These are phyloP conservation scores for Scedosporium boydii DNA, from an alignment of 2,329 filamentous ascomycete species.

Conservation along the genomic window DNA sequence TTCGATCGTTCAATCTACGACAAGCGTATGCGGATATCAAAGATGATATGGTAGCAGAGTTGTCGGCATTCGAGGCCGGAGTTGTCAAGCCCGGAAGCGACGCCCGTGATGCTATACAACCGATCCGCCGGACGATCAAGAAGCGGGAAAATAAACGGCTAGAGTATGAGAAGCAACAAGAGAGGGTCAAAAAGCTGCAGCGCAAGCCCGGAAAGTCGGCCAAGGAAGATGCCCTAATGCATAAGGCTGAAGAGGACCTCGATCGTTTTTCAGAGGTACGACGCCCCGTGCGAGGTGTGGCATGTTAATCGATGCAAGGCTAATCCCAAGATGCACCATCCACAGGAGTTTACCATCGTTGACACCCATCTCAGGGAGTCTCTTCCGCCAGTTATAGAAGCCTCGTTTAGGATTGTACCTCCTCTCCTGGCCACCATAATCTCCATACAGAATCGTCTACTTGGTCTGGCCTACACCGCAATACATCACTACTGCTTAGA, in stretches of 20 bases:
- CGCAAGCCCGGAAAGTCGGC: constrained; percentile 62
- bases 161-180: constrained; percentile 71
- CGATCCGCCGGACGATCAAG: constrained; percentile 74
- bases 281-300: neutral
- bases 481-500: constrained; percentile 65
- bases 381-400: constrained; percentile 61
- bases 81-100: constrained; percentile 62
- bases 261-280: constrained; percentile 53
- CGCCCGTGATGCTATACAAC: constrained; percentile 58
- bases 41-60: constrained; percentile 60
- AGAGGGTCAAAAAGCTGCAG: constrained; percentile 57
- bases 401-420: constrained; percentile 65
- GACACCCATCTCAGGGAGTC: constrained; percentile 65
- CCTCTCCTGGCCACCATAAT: constrained; percentile 62
- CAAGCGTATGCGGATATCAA: constrained; percentile 62
- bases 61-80: constrained; percentile 59
- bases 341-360: constrained; percentile 60
- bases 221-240: constrained; percentile 62
- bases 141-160: constrained; percentile 73
- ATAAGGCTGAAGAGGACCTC: constrained; percentile 64
- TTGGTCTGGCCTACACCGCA: constrained; percentile 70
- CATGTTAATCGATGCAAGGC: neutral
- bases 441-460: constrained; percentile 65
- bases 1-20: constrained; percentile 55
- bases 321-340: neutral